Base-by-base conservation (phyloP, 2,329 filamentous ascomycete genomes). In the Claviceps fusiformis region DNA sequence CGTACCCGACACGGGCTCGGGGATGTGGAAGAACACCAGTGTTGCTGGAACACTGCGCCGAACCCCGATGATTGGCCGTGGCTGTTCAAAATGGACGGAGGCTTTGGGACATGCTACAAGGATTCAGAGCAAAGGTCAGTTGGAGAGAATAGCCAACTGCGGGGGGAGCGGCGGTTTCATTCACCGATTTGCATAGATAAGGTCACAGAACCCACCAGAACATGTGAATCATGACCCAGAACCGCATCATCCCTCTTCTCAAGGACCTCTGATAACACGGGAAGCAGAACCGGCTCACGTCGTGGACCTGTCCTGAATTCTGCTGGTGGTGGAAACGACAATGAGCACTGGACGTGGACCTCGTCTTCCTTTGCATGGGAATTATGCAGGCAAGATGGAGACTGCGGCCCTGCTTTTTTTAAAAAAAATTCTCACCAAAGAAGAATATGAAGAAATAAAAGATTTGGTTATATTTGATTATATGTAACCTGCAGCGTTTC, bases 111-210 rank as follows among this genome's bases (percentile, higher is more conserved):
- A 63, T 62, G 0, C 60, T 78, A 37, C 44, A 52, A 1, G 57
- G 59, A 1, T 72, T 74, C 39, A 73, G 72, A 0, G 65, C 71
- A 8, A 52, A 64, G 29, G 70, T 75, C 2, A 57, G 59, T 10
- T 74, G 71, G 70, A 69, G 62, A 41, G 68, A 73, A 58, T 77
- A 77, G 57, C 58, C 62, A 1, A 58, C 64, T n/a, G n/a, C n/a
- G n/a, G 19, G 73, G 74, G 10, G 71, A 69, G 0, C 72, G 77
- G 57, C 75, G 72, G 71, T 65, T 76, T 48, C 70, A 76, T 56
- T 65, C 68, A 15, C 72, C 73, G 0, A 54, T 60, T 1, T 75
- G 74, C 0, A 67, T 75, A 31, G 71, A 75, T 55, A 73, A 76
- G 56, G 67, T 66, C 0, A 62, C 67, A n/a, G n/a, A n/a, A n/a